Percentiles rank a stretch among this genome's conserved stretches.
These are phyloP conservation scores for Neolentinus lepideus DNA, from an alignment of 1,284 basidiomycete genomes.

Conservation along the genomic window DNA sequence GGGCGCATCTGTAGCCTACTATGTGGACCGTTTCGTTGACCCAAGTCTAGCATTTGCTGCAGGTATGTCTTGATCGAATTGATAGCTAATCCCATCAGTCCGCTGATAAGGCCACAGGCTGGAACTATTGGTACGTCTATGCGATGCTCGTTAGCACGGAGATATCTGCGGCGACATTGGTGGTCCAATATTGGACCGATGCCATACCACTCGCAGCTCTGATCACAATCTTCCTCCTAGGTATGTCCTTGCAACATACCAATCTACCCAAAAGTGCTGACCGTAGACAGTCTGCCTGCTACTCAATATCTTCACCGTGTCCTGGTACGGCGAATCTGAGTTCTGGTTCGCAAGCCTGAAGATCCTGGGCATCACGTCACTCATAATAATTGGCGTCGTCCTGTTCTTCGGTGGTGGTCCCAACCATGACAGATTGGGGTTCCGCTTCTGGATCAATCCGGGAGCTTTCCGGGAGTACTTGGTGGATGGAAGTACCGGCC, in stretches of 20 bases:
- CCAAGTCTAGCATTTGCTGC: not conserved
- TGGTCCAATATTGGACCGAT: slow-evolving; percentile 6
- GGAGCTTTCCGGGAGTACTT: slow-evolving; percentile 50
- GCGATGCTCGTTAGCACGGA: slow-evolving; percentile 1
- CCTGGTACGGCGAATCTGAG: not conserved
- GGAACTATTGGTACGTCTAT: slow-evolving; percentile 25
- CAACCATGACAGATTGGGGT: slow-evolving; percentile 47
- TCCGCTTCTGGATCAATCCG: slow-evolving; percentile 66
- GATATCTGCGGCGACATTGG: not conserved
- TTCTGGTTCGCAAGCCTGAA: slow-evolving; percentile 1
- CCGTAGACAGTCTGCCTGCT: not conserved
- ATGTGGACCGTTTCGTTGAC: not conserved
- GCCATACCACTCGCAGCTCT: slow-evolving; percentile 27
- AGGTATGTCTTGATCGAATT: not conserved
- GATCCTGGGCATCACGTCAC: not conserved
- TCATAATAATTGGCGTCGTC: slow-evolving; percentile 52
- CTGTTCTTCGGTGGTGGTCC: slow-evolving; percentile 72
- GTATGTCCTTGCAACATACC: not conserved
- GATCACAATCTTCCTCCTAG: slow-evolving; percentile 26
- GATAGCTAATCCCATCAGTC: not conserved
- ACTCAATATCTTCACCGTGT: not conserved
- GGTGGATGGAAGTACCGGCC: slow-evolving; percentile 34
- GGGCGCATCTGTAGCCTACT: not conserved
- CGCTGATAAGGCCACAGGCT: slow-evolving; percentile 10
- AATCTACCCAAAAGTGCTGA: not conserved